Evolutionary conservation across 208 protist species (phyloP).

Genomic region (Vickermania ingenoplastis): DNA sequence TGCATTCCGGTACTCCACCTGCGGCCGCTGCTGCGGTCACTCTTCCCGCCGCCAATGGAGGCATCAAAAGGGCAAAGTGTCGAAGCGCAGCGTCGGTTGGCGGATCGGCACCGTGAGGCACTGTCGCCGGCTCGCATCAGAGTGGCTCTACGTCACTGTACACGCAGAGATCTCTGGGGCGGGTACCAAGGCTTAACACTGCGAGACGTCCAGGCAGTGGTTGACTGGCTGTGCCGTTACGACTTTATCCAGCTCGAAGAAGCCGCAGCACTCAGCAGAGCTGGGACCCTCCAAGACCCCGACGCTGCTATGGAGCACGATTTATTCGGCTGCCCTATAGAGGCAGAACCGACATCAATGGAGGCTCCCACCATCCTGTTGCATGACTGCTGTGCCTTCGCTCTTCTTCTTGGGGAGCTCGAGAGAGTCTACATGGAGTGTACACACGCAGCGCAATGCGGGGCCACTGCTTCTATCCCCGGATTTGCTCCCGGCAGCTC

Average conservation of each 20-base stretch:
- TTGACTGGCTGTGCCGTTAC: neutral
- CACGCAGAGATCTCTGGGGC: neutral
- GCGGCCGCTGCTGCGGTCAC: conserved; percentile 28
- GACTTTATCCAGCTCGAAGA: neutral
- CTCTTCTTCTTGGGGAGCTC: neutral
- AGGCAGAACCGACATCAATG: too few species aligned
- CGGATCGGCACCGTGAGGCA: neutral
- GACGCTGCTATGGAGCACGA: too few species aligned
- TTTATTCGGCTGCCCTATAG: too few species aligned
- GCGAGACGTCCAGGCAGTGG: neutral
- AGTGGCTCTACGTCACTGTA: neutral
- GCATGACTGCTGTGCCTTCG: neutral
- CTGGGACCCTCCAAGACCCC: neutral
- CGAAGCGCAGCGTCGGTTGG: neutral
- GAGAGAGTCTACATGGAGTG: neutral
- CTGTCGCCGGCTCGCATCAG: neutral
- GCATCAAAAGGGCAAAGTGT: neutral
- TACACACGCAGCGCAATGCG: neutral
- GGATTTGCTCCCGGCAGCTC: neutral
- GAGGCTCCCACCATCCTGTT: too few species aligned
- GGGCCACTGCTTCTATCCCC: neutral
- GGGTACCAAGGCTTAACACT: neutral
- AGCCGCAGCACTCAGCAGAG: neutral
- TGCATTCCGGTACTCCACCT: conserved; percentile 30
- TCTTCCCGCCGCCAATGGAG: conserved; percentile 21